These are phyloP conservation scores for Claviceps maximensis DNA, from an alignment of 2,329 filamentous ascomycete species.

Conservation along the genomic window DNA sequence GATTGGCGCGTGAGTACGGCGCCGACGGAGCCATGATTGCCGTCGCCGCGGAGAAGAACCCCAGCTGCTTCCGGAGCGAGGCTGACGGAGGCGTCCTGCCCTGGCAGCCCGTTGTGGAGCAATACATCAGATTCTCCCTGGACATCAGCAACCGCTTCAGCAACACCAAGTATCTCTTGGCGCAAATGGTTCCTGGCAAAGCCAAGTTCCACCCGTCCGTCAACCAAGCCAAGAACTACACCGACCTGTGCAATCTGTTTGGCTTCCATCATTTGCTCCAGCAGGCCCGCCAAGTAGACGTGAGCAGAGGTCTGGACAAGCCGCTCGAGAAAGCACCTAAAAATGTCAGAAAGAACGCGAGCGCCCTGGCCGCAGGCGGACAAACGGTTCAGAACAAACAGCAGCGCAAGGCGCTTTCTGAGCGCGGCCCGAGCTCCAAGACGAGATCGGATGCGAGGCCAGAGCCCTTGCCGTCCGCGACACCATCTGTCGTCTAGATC, in stretches of 20 bases:
- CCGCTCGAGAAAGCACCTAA: constrained; percentile 23
- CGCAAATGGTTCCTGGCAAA: constrained; percentile 77
- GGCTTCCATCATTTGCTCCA: constrained; percentile 50
- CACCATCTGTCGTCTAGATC: constrained; percentile 9
- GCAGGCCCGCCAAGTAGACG: constrained; percentile 52
- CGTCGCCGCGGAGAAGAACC: constrained; percentile 79
- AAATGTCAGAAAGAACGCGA: constrained; percentile 20
- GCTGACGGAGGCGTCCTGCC: constrained; percentile 55
- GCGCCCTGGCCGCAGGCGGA: constrained; percentile 35
- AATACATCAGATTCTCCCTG: constrained; percentile 61
- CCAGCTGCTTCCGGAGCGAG: constrained; percentile 66
- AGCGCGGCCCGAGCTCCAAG: constrained; percentile 15
- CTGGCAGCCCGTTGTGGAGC: constrained; percentile 66
- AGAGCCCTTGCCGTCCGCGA: constrained; percentile 13
- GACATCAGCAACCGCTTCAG: constrained; percentile 74
- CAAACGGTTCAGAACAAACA: constrained; percentile 24
- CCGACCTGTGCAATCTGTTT: constrained; percentile 51
- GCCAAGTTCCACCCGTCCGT: constrained; percentile 47
- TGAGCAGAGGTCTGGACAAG: constrained; percentile 44
- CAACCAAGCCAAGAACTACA: constrained; percentile 56
- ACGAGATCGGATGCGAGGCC: constrained; percentile 7
- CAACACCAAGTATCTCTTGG: constrained; percentile 86
- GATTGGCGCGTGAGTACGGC: constrained; percentile 64
- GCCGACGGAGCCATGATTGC: constrained; percentile 97
- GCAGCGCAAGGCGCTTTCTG: constrained; percentile 23